These are phyloP conservation scores for Anacardium occidentale DNA, from an alignment of 345 rosid species.

Conservation along the genomic window DNA sequence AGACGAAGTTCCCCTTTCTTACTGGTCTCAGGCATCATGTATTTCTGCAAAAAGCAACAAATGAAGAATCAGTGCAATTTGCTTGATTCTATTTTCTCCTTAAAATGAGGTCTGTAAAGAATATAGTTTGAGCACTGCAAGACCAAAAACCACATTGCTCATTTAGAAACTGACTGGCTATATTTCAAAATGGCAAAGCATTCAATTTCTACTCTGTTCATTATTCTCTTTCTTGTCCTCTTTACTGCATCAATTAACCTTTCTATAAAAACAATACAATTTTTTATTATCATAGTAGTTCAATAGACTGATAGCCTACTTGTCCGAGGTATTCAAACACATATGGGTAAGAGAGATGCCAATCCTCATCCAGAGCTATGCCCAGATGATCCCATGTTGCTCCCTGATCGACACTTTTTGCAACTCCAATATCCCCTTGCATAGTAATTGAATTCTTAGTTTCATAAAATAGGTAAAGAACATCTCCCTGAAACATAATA, in stretches of 20 bases:
- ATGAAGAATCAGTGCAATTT: neutral
- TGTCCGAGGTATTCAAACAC: constrained; percentile 70
- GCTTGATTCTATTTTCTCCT: too few relatives aligned
- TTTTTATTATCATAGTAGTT: neutral
- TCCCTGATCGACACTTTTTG: constrained; percentile 76
- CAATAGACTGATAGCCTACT: constrained; percentile 44
- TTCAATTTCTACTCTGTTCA: neutral
- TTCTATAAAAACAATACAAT: neutral
- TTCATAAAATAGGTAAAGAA: constrained; percentile 72
- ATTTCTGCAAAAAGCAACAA: constrained; percentile 50
- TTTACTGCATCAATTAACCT: neutral
- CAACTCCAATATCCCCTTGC: constrained; percentile 97
- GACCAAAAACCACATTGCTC: neutral
- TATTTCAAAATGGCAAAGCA: neutral
- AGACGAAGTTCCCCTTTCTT: constrained; percentile 69
- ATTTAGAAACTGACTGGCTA: neutral
- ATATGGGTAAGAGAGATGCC: constrained; percentile 95
- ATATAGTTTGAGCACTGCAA: neutral
- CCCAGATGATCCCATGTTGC: constrained; percentile 94
- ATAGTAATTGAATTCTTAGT: constrained; percentile 72
- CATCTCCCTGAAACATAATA: constrained; percentile 54
- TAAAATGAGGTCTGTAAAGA: neutral
- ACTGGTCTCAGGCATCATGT: constrained; percentile 93
- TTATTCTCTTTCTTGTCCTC: neutral
- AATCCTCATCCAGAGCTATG: constrained; percentile 83